Conservation (phyloP, 129 eudicot genomes). For the Cynara cardunculus region DNA sequence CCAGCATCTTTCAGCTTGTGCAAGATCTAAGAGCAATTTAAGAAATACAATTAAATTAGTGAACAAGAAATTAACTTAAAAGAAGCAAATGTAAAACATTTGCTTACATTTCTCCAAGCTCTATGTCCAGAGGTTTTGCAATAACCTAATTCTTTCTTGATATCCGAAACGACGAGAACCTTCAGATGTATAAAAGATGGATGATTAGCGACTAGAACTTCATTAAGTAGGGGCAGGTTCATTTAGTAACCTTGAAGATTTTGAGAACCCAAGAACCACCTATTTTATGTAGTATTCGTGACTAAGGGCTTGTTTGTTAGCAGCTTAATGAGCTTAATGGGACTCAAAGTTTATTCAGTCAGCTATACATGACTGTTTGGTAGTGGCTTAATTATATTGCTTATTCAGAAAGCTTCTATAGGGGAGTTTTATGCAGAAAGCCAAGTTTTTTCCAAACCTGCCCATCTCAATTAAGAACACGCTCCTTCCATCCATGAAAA, state of each 20-base stretch:
- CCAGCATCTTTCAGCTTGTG: conserved; percentile 65
- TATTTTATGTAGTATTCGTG: neutral
- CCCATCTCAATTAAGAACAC: too few relatives aligned
- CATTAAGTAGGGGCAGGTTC: neutral
- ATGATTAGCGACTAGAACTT: neutral
- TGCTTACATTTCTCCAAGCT: conserved; percentile 83
- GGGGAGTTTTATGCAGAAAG: too few relatives aligned
- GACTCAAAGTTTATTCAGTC: too few relatives aligned
- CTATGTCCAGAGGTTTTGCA: conserved; percentile 58
- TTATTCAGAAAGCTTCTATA: too few relatives aligned
- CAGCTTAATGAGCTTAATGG: too few relatives aligned
- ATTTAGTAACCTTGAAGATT: too few relatives aligned
- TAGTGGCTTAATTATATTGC: too few relatives aligned
- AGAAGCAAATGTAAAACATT: neutral
- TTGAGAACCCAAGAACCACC: neutral
- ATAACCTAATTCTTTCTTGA: conserved; percentile 74
- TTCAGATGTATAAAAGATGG: conserved; percentile 18
- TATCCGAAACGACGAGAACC: conserved; percentile 81
- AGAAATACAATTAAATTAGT: conserved; percentile 1
- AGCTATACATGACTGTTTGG: too few relatives aligned
- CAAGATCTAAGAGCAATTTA: conserved; percentile 44
- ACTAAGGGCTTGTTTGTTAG: too few relatives aligned
- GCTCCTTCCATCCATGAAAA: too few relatives aligned
- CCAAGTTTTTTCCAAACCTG: too few relatives aligned
- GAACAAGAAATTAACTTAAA: neutral